Evolutionary conservation across 1,284 basidiomycete species (phyloP), one percentile per base, ranked within the genome.

Genomic region (Neotropicomus parvogracilis): DNA sequence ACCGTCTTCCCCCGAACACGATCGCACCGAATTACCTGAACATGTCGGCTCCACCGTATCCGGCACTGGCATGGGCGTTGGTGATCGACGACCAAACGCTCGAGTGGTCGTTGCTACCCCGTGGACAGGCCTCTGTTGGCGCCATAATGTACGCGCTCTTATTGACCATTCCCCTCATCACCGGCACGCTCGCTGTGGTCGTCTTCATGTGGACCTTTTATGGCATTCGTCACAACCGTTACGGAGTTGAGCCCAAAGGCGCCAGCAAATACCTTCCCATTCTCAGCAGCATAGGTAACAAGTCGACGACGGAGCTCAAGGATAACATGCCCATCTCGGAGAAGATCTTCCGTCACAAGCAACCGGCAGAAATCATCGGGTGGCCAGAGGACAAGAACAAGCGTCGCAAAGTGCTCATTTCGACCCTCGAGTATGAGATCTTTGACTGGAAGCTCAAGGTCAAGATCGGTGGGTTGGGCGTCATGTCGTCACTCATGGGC

Each of bases 201-300:
- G 70, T 91, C 69, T 95, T 95, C 80, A 89, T 92, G 80, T 92
- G 88, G 85, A 86, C 88, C 11, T 95, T 95, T 79, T 95, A 95
- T 64, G 89, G 90, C 19, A 95, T 95, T 74, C 91, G 81, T 67
- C 85, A 92, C 74, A 95, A 95, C 72, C 85, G 85, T 67, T 95
- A 85, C 72, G 91, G 91, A 73, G 80, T 86, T 57, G 83, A 88
- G 70, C 64, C 59, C 53, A 86, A 86, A 66, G 73, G 74, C 54
- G 72, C 82, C 63, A 76, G 78, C 64, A 79, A 78, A 68, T 88
- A 90, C 66, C 80, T 90, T 73, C 88, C 87, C 20, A 89, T 90
- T 58, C 70, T 90, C 28, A 83, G 84, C 29, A 66, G 71, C 6
- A 60, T 86, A 2, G 75, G 77, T 36, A 81, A 81, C 64, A 91